These are phyloP conservation scores for Chlorella sp. DNA, from an alignment of 139 green algal genomes.

Conservation along the genomic window DNA sequence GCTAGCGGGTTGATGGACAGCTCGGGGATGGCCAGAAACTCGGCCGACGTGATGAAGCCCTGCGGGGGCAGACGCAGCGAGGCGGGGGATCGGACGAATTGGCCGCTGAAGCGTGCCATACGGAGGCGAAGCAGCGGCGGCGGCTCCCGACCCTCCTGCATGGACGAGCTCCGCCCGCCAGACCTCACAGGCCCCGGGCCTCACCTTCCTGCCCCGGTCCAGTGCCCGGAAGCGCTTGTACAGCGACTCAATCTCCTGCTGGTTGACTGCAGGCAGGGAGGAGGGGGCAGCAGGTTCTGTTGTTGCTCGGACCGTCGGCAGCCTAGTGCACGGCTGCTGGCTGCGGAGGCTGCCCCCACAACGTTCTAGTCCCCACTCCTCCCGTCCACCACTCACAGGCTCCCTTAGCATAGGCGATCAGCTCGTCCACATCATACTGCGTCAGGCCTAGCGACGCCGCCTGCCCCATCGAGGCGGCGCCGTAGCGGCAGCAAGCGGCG, in stretches of 20 bases:
- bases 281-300: background rate
- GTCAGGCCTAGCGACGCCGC: slow-evolving; percentile 81
- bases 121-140: background rate
- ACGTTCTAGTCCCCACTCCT: too few species aligned
- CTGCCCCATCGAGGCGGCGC: slow-evolving; percentile 51
- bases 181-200: too few species aligned
- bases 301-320: background rate
- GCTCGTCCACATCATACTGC: slow-evolving; percentile 92
- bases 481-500: too few species aligned
- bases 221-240: slow-evolving; percentile 92
- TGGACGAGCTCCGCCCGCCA: too few species aligned
- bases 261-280: slow-evolving; percentile 59
- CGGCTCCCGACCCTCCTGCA: too few species aligned
- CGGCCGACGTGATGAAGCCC: slow-evolving; percentile 90
- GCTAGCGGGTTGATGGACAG: slow-evolving; percentile 95
- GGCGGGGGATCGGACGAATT: background rate
- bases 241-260: slow-evolving; percentile 87
- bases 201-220: slow-evolving; percentile 83
- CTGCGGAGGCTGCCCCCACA: too few species aligned
- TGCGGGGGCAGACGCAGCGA: background rate
- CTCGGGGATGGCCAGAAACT: slow-evolving; percentile 93
- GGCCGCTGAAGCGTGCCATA: background rate
- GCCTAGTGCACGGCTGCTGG: too few species aligned
- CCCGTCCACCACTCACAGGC: slow-evolving; percentile 57
- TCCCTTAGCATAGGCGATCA: slow-evolving; percentile 67